Percentiles rank a stretch among this genome's conserved stretches.
Evolutionary conservation across 1,284 basidiomycete species (phyloP).

Genomic region (Porodaedalea pini): DNA sequence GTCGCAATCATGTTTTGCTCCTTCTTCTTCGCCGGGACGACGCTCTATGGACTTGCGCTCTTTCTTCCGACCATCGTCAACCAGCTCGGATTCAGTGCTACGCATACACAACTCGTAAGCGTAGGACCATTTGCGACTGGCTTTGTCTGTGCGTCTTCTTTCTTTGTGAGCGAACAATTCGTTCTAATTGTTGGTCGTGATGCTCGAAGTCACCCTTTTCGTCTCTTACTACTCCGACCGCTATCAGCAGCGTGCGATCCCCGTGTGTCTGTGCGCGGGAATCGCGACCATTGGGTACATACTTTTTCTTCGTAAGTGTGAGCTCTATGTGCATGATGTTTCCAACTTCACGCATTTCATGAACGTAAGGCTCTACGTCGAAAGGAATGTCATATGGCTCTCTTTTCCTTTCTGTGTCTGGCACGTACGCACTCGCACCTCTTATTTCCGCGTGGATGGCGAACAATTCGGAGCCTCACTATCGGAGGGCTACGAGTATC

Average conservation of each 20-base stretch:
- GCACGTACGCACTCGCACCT: constrained; percentile 13
- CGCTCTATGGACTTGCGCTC: constrained; percentile 37
- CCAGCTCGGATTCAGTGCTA: constrained; percentile 37
- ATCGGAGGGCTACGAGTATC: constrained; percentile 14
- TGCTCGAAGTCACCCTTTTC: constrained; percentile 5
- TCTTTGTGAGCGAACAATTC: neutral
- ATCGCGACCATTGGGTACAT: constrained; percentile 10
- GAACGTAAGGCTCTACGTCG: neutral
- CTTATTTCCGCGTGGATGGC: constrained; percentile 17
- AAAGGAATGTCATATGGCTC: constrained; percentile 13
- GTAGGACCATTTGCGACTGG: constrained; percentile 33
- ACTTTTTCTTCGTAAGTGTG: constrained; percentile 11
- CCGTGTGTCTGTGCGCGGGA: neutral
- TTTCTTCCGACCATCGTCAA: constrained; percentile 43
- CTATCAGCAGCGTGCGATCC: neutral
- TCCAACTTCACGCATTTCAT: neutral
- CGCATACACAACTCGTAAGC: constrained; percentile 32
- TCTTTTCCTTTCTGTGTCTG: constrained; percentile 18
- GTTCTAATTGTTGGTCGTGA: too few species aligned
- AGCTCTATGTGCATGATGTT: neutral
- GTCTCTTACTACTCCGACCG: constrained; percentile 13
- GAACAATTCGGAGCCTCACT: constrained; percentile 19
- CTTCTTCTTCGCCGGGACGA: constrained; percentile 44
- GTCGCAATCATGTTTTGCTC: constrained; percentile 36
- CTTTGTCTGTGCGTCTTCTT: constrained; percentile 30